Conservation (phyloP, 2,329 filamentous ascomycete species). For the Didymella lethalis region DNA sequence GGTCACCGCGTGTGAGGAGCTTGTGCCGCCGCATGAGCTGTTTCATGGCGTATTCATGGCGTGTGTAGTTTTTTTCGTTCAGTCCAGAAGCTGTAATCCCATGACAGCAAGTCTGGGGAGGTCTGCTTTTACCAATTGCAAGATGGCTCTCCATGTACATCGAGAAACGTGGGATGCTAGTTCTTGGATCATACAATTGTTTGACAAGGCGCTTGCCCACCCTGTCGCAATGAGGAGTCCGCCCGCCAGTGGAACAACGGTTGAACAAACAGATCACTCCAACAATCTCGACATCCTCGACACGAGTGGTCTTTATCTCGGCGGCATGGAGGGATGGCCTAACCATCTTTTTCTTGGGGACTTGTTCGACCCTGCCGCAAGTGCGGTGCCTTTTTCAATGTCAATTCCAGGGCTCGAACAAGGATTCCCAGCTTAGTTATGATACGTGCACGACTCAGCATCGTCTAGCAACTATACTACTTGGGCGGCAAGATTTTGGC, state of each 20-base stretch:
- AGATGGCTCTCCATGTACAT: slow-evolving; percentile 14
- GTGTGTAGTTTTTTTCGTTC: slow-evolving; percentile 17
- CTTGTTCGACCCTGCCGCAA: slow-evolving; percentile 4
- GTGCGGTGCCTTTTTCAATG: background rate
- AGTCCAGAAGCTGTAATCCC: slow-evolving; percentile 3
- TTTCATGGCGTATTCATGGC: slow-evolving; percentile 15
- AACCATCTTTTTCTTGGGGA: slow-evolving; percentile 13
- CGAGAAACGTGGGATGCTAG: slow-evolving; percentile 17
- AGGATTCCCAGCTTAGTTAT: background rate
- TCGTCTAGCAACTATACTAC: background rate
- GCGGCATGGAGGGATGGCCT: slow-evolving; percentile 14
- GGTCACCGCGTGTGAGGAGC: slow-evolving; percentile 12
- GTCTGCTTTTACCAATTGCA: slow-evolving; percentile 14
- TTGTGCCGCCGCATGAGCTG: slow-evolving; percentile 16
- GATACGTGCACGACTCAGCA: background rate
- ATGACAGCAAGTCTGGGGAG: slow-evolving; percentile 13
- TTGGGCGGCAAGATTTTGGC: slow-evolving; percentile 43
- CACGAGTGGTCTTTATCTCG: slow-evolving; percentile 2
- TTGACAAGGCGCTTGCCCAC: slow-evolving; percentile 13
- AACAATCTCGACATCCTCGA: slow-evolving; percentile 3
- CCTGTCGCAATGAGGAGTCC: background rate
- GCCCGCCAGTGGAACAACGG: background rate
- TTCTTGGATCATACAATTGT: slow-evolving; percentile 11
- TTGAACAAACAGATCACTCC: background rate
- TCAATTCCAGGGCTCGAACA: background rate